Evolutionary conservation across 2,329 filamentous ascomycete species (phyloP).

Genomic region (Trichophyton mentagrophytes): DNA sequence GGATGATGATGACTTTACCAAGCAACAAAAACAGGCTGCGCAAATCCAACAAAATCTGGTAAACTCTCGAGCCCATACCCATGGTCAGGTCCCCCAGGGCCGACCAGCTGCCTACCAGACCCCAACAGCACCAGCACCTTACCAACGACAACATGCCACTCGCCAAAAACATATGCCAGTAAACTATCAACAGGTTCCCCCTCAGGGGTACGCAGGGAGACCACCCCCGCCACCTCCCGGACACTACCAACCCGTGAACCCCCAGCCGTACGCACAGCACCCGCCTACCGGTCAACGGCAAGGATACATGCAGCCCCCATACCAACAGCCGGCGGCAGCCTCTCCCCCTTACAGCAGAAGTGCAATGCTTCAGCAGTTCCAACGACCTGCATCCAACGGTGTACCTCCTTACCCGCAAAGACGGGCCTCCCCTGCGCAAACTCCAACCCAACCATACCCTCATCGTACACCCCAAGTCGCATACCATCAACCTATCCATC

Average conservation of each 20-base stretch:
- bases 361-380: slow-evolving; percentile 28
- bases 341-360: slow-evolving; percentile 22
- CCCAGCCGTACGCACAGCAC: slow-evolving; percentile 20
- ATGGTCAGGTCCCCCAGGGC: slow-evolving; percentile 20
- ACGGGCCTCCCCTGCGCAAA: slow-evolving; percentile 20
- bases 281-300: slow-evolving; percentile 28
- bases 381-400: slow-evolving; percentile 29
- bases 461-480: slow-evolving; percentile 18
- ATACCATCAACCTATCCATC: slow-evolving; percentile 14
- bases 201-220: slow-evolving; percentile 21
- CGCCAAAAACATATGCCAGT: slow-evolving; percentile 19
- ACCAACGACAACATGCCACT: slow-evolving; percentile 21
- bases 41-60: slow-evolving; percentile 21
- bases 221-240: slow-evolving; percentile 22
- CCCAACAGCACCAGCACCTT: slow-evolving; percentile 20
- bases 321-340: slow-evolving; percentile 19
- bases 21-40: slow-evolving; percentile 35
- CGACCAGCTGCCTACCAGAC: slow-evolving; percentile 20
- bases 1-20: slow-evolving; percentile 64
- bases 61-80: slow-evolving; percentile 22
- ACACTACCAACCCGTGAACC: slow-evolving; percentile 23
- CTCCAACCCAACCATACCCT: slow-evolving; percentile 12
- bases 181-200: slow-evolving; percentile 17
- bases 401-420: slow-evolving; percentile 22
- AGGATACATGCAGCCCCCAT: slow-evolving; percentile 23